Conservation (phyloP, 371 early-diverging fungal species). For the Rhizopus stolonifer region DNA sequence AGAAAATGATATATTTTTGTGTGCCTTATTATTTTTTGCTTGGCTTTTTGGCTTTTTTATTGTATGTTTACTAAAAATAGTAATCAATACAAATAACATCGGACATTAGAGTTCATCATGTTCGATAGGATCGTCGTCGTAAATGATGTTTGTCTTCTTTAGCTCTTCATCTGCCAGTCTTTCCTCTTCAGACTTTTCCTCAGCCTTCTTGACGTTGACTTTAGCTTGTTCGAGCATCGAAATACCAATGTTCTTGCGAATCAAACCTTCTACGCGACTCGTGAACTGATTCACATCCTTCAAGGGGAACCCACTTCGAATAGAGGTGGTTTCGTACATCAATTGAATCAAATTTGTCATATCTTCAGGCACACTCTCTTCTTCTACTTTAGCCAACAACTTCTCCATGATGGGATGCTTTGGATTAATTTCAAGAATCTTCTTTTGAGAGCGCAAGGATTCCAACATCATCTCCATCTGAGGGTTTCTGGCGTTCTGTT, state of each 20-base stretch:
- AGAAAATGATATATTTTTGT: not conserved
- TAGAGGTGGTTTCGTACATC: slow-evolving; percentile 75
- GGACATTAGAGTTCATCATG: slow-evolving; percentile 26
- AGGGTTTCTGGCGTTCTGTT: slow-evolving; percentile 39
- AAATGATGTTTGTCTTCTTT: slow-evolving; percentile 25
- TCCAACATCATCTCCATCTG: slow-evolving; percentile 56
- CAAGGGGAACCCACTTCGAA: slow-evolving; percentile 74
- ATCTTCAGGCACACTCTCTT: slow-evolving; percentile 46
- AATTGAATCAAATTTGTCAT: slow-evolving; percentile 61
- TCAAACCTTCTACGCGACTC: slow-evolving; percentile 67
- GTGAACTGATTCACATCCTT: slow-evolving; percentile 65
- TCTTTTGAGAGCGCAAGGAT: slow-evolving; percentile 65
- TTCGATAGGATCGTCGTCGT: slow-evolving; percentile 17
- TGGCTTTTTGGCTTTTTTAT: not conserved
- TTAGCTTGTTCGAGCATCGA: slow-evolving; percentile 53
- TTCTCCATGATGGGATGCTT: slow-evolving; percentile 64
- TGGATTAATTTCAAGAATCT: slow-evolving; percentile 88
- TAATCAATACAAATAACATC: not conserved
- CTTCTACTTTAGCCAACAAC: slow-evolving; percentile 53
- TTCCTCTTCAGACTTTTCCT: slow-evolving; percentile 43
- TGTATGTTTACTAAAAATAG: not conserved
- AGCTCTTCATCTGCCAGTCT: slow-evolving; percentile 33
- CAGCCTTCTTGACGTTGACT: slow-evolving; percentile 46
- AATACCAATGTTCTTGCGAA: slow-evolving; percentile 66
- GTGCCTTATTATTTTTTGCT: not conserved